Base-by-base conservation (phyloP, 352 stramenopile genomes). In the Globisporangium spinosum region DNA sequence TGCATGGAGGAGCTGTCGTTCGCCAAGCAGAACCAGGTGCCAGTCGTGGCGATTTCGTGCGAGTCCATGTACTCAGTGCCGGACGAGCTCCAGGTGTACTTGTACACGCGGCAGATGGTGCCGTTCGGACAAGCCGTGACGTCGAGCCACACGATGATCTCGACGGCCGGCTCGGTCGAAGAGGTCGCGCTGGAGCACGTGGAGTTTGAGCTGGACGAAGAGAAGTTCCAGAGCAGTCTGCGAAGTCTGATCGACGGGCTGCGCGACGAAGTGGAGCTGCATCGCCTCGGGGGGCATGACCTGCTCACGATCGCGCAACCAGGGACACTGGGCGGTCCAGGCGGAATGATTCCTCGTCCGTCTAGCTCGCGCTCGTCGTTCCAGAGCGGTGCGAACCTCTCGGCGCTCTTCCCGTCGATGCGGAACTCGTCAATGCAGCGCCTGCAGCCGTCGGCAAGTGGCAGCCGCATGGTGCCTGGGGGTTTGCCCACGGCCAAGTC, bases 51-150 rank as follows among this genome's bases (percentile, higher is more conserved):
- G 10, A 89, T 91, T 40, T 91, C 83, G 27, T 87, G 77, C 56
- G 87, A 90, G 45, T 65, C 72, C 2, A 76, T 85, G 53, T 77
- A 70, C 25, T 45, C 38, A 4, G 76, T 91, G 61, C 83, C 82
- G 6, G 85, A 93, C 49, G 83, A 89, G 60, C 74, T 94, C 32
- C 83, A 93, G 64, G 73, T 92, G 43, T 93, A 90, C 57, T 66
- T 93, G 20, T 92, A 87, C 68, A 93, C 85, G 9, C 79, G 87
- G 4, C 85, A 93, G 66, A 90, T 94, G 43, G 85, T 94, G 27
- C 85, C 87, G 20, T 93, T 94, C 58, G 68, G 74, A 22, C 77
- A 85, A 23, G 78, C 80, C 2, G 78, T 91, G 64, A 80, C 73
- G 17, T 82, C 72, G 23, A 82, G 73, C 62, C 73, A 78, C 64